Conservation (phyloP, 495 filamentous ascomycete genomes). For the Trichoderma orchidacearum region DNA sequence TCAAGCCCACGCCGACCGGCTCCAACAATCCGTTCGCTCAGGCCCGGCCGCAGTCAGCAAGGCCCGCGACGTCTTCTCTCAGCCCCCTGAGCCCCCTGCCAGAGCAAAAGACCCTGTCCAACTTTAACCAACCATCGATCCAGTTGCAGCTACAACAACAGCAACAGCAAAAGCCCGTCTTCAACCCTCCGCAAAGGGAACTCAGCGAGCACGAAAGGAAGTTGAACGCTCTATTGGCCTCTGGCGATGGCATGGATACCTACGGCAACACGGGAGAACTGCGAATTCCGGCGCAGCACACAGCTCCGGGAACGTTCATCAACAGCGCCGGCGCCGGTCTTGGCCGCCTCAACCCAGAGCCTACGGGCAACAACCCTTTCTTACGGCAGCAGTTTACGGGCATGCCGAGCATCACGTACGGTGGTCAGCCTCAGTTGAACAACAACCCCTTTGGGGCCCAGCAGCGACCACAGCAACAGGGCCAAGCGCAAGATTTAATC, state of each 20-base stretch:
- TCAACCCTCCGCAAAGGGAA: constrained; percentile 34
- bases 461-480: constrained; percentile 41
- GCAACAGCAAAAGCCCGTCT: constrained; percentile 13
- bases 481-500: constrained; percentile 73
- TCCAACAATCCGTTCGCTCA: constrained; percentile 94
- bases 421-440: constrained; percentile 32
- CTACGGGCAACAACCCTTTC: constrained; percentile 88
- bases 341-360: constrained; percentile 52
- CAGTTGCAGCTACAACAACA: constrained; percentile 8
- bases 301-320: constrained; percentile 90
- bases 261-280: constrained; percentile 93
- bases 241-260: constrained; percentile 87
- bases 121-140: constrained; percentile 24
- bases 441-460: constrained; percentile 63
- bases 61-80: constrained; percentile 41
- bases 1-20: constrained; percentile 62
- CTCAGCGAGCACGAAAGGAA: constrained; percentile 67
- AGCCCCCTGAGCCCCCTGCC: constrained; percentile 45
- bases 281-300: constrained; percentile 93
- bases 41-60: constrained; percentile 31
- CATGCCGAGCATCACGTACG: constrained; percentile 48
- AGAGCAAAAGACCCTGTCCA: constrained; percentile 52
- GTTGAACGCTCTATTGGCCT: constrained; percentile 78
- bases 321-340: constrained; percentile 79
- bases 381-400: constrained; percentile 68